Conservation (phyloP, 805 yeast species). For the Starmerella davenportii region DNA sequence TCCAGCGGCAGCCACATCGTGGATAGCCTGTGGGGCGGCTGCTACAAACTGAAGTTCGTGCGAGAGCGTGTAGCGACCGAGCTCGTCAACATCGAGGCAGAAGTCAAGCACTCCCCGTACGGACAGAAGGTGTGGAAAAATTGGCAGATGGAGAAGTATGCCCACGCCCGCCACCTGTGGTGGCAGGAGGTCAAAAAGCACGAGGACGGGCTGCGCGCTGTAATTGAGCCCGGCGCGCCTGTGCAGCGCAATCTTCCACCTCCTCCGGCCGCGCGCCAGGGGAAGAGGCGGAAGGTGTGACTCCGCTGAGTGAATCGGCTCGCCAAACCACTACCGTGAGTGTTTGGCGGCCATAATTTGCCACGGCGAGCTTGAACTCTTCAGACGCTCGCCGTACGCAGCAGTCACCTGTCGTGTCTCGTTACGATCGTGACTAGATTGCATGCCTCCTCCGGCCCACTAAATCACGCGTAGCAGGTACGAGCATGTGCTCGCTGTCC, state of each 20-base stretch:
- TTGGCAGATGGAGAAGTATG: slow-evolving; percentile 72
- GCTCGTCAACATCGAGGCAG: slow-evolving; percentile 36
- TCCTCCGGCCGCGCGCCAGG: neutral
- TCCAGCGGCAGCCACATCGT: slow-evolving; percentile 84
- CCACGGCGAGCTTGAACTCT: too few species aligned
- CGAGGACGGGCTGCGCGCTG: slow-evolving; percentile 18
- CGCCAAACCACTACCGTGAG: too few species aligned
- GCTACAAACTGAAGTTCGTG: slow-evolving; percentile 58
- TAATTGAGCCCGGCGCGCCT: slow-evolving; percentile 5
- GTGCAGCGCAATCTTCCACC: neutral
- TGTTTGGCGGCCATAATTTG: too few species aligned
- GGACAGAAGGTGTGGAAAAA: slow-evolving; percentile 91
- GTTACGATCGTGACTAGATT: too few species aligned
- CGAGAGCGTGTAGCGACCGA: slow-evolving; percentile 72
- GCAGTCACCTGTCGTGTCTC: too few species aligned
- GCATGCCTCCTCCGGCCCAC: too few species aligned
- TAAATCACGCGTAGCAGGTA: too few species aligned
- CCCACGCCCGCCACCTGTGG: slow-evolving; percentile 70
- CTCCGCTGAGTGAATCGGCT: too few species aligned
- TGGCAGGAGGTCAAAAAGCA: slow-evolving; percentile 27
- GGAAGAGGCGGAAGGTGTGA: neutral
- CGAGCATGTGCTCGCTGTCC: too few species aligned
- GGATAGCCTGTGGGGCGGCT: slow-evolving; percentile 67
- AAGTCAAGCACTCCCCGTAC: slow-evolving; percentile 67
- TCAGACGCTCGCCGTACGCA: too few species aligned